Evolutionary conservation across 805 yeast genomes (phyloP).

Genomic region (Hanseniaspora taiwanica): DNA sequence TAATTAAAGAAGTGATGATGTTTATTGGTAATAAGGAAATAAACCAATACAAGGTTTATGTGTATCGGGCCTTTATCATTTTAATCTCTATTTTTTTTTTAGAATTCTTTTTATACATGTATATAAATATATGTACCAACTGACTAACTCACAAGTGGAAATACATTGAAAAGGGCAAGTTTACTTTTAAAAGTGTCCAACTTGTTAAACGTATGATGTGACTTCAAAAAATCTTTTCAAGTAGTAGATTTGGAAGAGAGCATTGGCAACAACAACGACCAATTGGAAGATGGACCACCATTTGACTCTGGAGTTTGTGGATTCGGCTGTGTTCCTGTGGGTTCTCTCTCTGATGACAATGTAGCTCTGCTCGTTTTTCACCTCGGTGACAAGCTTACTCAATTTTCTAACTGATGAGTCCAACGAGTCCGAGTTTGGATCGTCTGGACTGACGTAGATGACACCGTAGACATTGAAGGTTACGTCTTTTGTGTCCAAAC

Average conservation of each 20-base stretch:
- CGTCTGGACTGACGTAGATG: conserved; percentile 68
- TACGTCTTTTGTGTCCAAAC: conserved; percentile 70
- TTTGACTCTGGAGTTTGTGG: conserved; percentile 90
- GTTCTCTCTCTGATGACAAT: conserved; percentile 93
- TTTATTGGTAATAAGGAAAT: too few relatives aligned
- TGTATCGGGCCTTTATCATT: too few relatives aligned
- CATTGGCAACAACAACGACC: conserved; percentile 70
- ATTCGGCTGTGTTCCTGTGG: conserved; percentile 96
- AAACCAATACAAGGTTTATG: too few relatives aligned
- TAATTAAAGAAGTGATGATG: too few relatives aligned
- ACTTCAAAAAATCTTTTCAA: conserved; percentile 93
- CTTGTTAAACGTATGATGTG: conserved; percentile 75
- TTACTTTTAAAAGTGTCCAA: too few relatives aligned
- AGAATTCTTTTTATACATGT: too few relatives aligned
- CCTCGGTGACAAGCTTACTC: conserved; percentile 65
- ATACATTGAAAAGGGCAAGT: too few relatives aligned
- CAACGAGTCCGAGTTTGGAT: conserved; percentile 62
- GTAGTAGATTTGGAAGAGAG: conserved; percentile 87
- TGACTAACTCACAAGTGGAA: too few relatives aligned
- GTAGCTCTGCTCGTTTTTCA: conserved; percentile 82
- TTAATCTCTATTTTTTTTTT: too few relatives aligned
- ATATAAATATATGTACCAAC: too few relatives aligned
- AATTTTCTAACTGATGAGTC: conserved; percentile 74
- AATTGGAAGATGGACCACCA: conserved; percentile 96
- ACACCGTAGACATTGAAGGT: conserved; percentile 93